These are phyloP conservation scores for Talaromyces proteolyticus DNA, from an alignment of 495 filamentous ascomycete species.

Conservation along the genomic window DNA sequence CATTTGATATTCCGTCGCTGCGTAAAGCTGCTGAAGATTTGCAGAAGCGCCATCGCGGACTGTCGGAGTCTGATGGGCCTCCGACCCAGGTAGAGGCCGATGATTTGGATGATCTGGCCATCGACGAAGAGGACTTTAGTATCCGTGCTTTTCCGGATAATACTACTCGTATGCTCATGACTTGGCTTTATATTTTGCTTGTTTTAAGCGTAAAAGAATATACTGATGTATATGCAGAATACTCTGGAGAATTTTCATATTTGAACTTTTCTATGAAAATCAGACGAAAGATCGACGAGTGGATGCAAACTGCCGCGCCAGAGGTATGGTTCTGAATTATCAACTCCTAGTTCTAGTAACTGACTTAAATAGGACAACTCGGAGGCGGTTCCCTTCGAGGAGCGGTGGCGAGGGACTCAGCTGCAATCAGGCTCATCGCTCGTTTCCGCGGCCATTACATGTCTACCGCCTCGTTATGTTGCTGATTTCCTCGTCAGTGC, in stretches of 20 bases:
- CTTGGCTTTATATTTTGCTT: neutral
- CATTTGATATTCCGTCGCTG: constrained; percentile 37
- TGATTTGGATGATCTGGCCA: constrained; percentile 36
- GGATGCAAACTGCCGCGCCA: constrained; percentile 37
- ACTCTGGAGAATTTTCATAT: constrained; percentile 48
- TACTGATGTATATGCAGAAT: constrained; percentile 23
- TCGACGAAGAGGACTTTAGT: constrained; percentile 40
- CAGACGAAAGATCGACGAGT: constrained; percentile 41
- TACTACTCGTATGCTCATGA: constrained; percentile 29
- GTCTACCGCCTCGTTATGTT: constrained; percentile 44
- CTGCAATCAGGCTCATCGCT: constrained; percentile 38
- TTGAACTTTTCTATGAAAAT: constrained; percentile 47
- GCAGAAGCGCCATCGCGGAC: constrained; percentile 27
- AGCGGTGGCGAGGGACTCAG: constrained; percentile 43
- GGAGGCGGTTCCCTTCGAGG: constrained; percentile 39
- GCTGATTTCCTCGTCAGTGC: constrained; percentile 45
- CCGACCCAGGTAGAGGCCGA: constrained; percentile 28
- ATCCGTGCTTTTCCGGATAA: constrained; percentile 43
- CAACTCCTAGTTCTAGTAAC: neutral
- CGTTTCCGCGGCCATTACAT: constrained; percentile 34
- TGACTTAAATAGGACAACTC: constrained; percentile 25
- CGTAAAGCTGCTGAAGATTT: constrained; percentile 34
- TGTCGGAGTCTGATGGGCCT: constrained; percentile 26
- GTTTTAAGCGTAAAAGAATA: neutral
- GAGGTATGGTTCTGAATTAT: constrained; percentile 22